Evolutionary conservation across 495 filamentous ascomycete genomes (phyloP), one percentile per base, ranked within the genome.

Genomic region (Penicillium ucsense): DNA sequence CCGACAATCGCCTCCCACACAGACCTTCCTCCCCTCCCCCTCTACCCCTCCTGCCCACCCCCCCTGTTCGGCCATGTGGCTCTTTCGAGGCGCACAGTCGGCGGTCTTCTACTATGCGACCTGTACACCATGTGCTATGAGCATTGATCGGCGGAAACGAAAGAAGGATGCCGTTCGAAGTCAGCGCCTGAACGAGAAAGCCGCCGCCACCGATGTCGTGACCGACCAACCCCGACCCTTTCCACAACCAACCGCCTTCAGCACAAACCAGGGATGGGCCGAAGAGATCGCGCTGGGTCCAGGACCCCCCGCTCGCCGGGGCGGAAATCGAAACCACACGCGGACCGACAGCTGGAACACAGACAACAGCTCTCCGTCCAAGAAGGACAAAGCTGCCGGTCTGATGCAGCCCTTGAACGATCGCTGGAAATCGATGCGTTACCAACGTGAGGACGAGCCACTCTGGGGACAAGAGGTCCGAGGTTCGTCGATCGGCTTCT

Each of bases 51-150:
- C 8, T 28, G 5, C 3, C 12, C 43, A 41, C 41, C 28, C 46
- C 52, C 53, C 51, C 53, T 40, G 52, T 40, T 45, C 47, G 31
- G 59, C 48, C 59, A 75, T 75, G 71, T 78, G 75, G 75, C 66
- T 78, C 57, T 77, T 66, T 56, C 67, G 75, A 28, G 75, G 75
- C 43, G 71, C 63, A 43, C 89, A 92, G 68, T 94, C 88, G 10
- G 87, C 85, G 48, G 68, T 90, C 61, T 94, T 94, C 68, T 94
- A 90, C 73, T 80, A 90, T 54, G 75, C 81, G 47, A 85, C 86
- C 42, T 94, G 88, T 65, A 82, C 85, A 31, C 88, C 88, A 57
- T 95, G 88, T 67, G 70, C 79, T 45, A 76, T 81, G 45, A 67
- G 79, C 48, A 67, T 68, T 29, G 72, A 84, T 46, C 80, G 76